Conservation (phyloP, 2,329 filamentous ascomycete species). For the Aureobasidium pullulans region DNA sequence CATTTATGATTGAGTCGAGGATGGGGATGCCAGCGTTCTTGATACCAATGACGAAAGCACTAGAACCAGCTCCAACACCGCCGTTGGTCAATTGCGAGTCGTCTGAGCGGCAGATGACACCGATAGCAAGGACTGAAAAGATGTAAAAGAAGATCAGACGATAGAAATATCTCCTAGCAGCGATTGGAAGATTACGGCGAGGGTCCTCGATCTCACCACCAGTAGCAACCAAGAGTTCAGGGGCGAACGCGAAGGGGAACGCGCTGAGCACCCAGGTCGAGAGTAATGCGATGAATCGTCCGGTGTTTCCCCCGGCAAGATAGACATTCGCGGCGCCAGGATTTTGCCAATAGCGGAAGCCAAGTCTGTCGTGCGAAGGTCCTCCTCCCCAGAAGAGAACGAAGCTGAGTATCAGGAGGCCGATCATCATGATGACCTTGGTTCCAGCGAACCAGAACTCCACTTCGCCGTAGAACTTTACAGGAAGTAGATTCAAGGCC, state of each 20-base stretch:
- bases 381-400: conserved; percentile 53
- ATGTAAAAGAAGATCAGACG: conserved; percentile 58
- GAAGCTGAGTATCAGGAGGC: conserved; percentile 45
- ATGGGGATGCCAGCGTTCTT: conserved; percentile 44
- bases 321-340: conserved; percentile 44
- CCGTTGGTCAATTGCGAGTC: conserved; percentile 45
- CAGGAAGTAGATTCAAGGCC: conserved; percentile 41
- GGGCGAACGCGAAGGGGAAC: conserved; percentile 50
- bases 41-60: conserved; percentile 44
- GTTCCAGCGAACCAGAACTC: conserved; percentile 46
- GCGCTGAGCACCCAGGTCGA: conserved; percentile 44
- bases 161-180: conserved; percentile 53
- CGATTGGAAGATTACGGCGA: conserved; percentile 52
- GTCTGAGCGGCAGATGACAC: conserved; percentile 51
- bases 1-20: conserved; percentile 61
- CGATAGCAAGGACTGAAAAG: conserved; percentile 50
- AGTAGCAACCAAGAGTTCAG: conserved; percentile 47
- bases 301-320: conserved; percentile 38
- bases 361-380: conserved; percentile 42
- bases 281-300: conserved; percentile 47
- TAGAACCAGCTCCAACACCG: conserved; percentile 46
- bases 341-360: conserved; percentile 45
- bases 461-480: conserved; percentile 44
- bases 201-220: conserved; percentile 53
- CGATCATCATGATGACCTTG: conserved; percentile 45